These are phyloP conservation scores for Trichoderma guizhouense DNA, from an alignment of 2,329 filamentous ascomycete species.

Conservation along the genomic window DNA sequence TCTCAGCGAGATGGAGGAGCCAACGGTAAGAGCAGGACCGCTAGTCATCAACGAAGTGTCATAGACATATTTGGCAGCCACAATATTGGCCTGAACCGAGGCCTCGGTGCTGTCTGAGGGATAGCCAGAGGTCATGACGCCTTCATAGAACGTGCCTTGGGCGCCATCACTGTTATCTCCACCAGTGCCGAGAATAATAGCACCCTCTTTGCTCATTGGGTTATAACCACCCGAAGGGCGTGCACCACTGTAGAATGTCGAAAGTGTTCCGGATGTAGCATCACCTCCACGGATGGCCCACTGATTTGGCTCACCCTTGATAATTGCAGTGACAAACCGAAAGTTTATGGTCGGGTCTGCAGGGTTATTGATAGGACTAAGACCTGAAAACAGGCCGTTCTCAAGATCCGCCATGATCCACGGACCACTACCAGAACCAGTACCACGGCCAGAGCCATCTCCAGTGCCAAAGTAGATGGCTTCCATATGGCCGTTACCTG, in stretches of 20 bases:
- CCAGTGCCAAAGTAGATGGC: slow-evolving; percentile 7
- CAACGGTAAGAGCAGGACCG: neutral
- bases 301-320: neutral
- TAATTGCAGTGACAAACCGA: neutral
- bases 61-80: neutral
- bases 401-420: slow-evolving; percentile 10
- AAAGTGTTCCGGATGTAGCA: neutral
- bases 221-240: neutral
- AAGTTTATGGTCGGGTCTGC: neutral
- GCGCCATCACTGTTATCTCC: neutral
- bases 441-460: neutral
- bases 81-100: slow-evolving; percentile 4
- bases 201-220: slow-evolving; percentile 8
- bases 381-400: neutral
- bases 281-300: slow-evolving; percentile 1
- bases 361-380: neutral
- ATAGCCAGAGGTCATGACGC: slow-evolving; percentile 5
- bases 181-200: slow-evolving; percentile 1
- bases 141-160: slow-evolving; percentile 9
- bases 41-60: neutral
- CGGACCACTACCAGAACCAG: neutral
- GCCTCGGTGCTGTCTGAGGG: slow-evolving; percentile 2
- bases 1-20: neutral
- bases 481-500: slow-evolving; percentile 12
- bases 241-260: slow-evolving; percentile 1